Evolutionary conservation across 768 basidiomycete species (phyloP).

Genomic region (Phlebiopsis flavidoalba): DNA sequence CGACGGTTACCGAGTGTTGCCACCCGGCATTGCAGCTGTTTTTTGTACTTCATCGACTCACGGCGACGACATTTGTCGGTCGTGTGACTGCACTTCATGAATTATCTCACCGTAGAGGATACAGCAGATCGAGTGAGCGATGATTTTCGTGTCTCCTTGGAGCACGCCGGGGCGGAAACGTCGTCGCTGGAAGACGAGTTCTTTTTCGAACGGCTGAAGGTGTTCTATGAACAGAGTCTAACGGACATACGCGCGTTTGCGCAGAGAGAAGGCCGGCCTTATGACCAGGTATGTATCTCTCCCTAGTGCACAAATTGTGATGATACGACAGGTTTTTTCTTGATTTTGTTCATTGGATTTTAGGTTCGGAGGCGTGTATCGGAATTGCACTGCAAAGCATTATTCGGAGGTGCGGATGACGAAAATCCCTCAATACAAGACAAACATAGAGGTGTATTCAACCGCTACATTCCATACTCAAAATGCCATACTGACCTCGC

Average conservation of each 20-base stretch:
- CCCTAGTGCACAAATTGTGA: no score
- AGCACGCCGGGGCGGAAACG: constrained; percentile 5
- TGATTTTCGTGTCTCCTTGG: background rate
- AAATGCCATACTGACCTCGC: background rate
- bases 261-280: constrained; percentile 49
- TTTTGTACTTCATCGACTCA: no score
- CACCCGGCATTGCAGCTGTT: no score
- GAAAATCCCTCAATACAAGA: background rate
- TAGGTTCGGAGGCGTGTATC: constrained; percentile 39
- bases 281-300: constrained; percentile 49
- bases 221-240: constrained; percentile 55
- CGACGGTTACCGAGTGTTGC: no score
- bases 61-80: no score
- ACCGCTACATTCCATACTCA: background rate
- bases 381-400: constrained; percentile 58
- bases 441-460: background rate
- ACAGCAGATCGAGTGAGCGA: background rate
- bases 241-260: constrained; percentile 57
- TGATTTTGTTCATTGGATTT: constrained; percentile 27
- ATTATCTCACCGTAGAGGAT: background rate
- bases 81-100: background rate
- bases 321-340: background rate
- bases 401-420: constrained; percentile 34
- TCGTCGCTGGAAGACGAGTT: constrained; percentile 38
- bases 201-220: constrained; percentile 60